A percentile compares a stretch with the other conserved stretches of the same genome.
These are phyloP conservation scores for Aspergillus ochraceus DNA, from an alignment of 2,329 filamentous ascomycete species.

Conservation along the genomic window DNA sequence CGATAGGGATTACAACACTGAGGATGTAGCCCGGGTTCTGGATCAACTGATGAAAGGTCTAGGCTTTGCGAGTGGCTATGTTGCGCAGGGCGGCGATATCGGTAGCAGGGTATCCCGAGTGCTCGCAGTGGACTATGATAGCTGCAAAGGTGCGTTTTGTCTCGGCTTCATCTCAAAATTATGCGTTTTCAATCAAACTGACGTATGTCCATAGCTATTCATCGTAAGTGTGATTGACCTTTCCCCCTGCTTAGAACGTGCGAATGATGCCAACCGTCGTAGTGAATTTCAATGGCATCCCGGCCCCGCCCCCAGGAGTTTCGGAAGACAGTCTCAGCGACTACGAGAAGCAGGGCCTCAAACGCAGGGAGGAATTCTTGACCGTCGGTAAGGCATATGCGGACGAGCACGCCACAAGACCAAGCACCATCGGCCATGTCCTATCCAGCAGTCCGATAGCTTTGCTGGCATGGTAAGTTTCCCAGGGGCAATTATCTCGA, in stretches of 20 bases:
- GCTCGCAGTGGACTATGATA: constrained; percentile 26
- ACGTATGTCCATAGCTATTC: constrained; percentile 19
- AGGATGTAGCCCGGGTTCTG: constrained; percentile 28
- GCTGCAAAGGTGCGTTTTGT: constrained; percentile 27
- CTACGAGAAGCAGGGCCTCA: constrained; percentile 32
- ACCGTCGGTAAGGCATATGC: constrained; percentile 26
- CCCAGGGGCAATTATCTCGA: not conserved
- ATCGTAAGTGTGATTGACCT: constrained; percentile 21
- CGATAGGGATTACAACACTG: constrained; percentile 23
- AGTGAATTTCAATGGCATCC: constrained; percentile 32
- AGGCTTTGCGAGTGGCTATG: constrained; percentile 30
- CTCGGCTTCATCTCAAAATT: too few species aligned
- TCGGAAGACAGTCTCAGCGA: constrained; percentile 22
- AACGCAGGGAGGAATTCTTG: constrained; percentile 20
- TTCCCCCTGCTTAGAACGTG: too few species aligned
- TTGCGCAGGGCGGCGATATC: constrained; percentile 35
- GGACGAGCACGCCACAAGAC: constrained; percentile 30
- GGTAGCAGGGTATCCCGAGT: constrained; percentile 26
- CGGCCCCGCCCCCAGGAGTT: constrained; percentile 20
- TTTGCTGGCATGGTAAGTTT: constrained; percentile 31
- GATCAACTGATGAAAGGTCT: constrained; percentile 31
- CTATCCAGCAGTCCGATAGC: constrained; percentile 33
- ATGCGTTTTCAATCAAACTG: not conserved
- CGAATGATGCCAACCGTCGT: constrained; percentile 8
- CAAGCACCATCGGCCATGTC: constrained; percentile 37